Evolutionary conservation across 306 rosid genomes (phyloP), one percentile per base, ranked within the genome.

Genomic region (Lathyrus sativus): DNA sequence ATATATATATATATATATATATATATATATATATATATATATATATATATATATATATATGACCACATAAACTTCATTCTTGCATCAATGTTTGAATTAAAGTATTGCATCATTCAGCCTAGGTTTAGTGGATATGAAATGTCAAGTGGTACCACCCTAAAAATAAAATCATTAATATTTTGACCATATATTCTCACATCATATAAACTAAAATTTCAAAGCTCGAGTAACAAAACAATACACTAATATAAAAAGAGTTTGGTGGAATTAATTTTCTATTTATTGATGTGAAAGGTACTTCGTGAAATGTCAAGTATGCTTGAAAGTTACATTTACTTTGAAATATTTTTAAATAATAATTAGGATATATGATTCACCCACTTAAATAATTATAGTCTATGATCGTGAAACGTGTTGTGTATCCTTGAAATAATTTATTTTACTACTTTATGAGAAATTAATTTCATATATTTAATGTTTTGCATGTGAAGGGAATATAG

Each of bases 221-320:
- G 60, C 26, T 68, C 26, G 11, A 75, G 70, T 57, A 41, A 50
- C 44, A 68, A 45, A 38, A 61, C 11, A 58, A 37, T 61, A 38
- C 46, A 24, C 38, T 4, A 7, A 29, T 37, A 59, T 59, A 55
- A 54, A 12, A 63, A 73, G 68, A 62, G 78, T 76, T 76, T 43
- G 56, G 50, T 74, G 68, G 77, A 70, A 70, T 65, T 70, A 56
- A 53, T 65, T 60, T 65, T 81, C 72, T 63, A 69, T 65, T 68
- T 69, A 51, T 69, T 77, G 80, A 81, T 81, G 85, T 77, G 85
- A 77, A 73, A 81, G 85, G 74, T 79, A 68, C 85, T 68, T 73
- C 62, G 54, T 72, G 76, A 76, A 62, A 72, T 15, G 81, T 80
- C 82, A 73, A 72, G 68, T 70, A 44, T 19, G 72, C 54, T 68